phyloP scores from a whole-genome alignment of 225 moss, liverwort and hornwort species.

The Anthoceros angustus region DNA sequence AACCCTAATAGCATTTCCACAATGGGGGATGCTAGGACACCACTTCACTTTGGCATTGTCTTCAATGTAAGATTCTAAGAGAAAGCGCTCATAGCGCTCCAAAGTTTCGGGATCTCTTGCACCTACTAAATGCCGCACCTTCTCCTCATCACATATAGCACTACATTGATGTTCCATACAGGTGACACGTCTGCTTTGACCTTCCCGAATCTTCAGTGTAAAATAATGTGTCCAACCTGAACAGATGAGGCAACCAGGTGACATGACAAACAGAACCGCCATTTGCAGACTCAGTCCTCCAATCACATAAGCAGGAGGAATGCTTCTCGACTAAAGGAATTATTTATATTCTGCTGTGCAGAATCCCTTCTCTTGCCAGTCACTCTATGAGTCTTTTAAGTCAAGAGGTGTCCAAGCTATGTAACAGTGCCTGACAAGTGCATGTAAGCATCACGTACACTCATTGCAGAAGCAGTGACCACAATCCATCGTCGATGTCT shows the following conservation, averaged over 20 bases:
- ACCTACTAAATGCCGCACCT: conserved; percentile 79
- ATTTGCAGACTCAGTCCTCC: no score
- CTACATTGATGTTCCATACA: conserved; percentile 93
- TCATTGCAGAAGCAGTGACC: conserved; percentile 87
- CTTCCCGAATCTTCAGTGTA: conserved; percentile 91
- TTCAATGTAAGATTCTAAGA: conserved; percentile 97
- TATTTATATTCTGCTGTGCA: no score
- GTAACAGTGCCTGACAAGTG: neutral
- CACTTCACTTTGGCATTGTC: conserved; percentile 99
- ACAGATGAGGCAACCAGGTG: neutral
- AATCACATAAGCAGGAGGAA: no score
- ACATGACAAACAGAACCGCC: neutral
- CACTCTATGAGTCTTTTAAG: no score
- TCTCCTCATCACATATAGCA: conserved; percentile 95
- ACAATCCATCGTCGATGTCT: conserved; percentile 82
- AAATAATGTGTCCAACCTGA: conserved; percentile 97
- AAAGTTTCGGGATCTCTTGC: conserved; percentile 56
- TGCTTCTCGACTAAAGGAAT: no score
- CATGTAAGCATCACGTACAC: conserved; percentile 26
- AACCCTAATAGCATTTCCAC: conserved; percentile 88
- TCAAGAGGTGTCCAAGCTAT: no score
- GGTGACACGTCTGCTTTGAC: conserved; percentile 84
- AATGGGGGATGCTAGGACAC: conserved; percentile 96
- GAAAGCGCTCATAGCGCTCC: conserved; percentile 77
- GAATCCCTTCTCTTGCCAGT: no score